These are phyloP conservation scores for Yarrowia deformans DNA, from an alignment of 805 yeast genomes.

Conservation along the genomic window DNA sequence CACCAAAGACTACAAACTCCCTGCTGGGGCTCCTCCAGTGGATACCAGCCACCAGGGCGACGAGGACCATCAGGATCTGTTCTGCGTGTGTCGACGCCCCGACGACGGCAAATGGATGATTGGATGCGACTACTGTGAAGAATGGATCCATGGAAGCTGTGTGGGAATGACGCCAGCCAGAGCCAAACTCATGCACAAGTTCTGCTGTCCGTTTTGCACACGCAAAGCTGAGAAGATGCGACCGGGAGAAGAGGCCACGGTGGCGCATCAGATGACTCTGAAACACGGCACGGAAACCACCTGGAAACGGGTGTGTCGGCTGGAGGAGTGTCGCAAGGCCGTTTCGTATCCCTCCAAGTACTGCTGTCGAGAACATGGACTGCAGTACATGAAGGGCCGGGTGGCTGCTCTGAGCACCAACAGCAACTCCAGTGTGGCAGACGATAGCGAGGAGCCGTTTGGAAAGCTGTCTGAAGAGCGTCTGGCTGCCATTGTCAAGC, in stretches of 20 bases:
- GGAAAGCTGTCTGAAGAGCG: slow-evolving; percentile 40
- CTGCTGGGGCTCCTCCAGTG: slow-evolving; percentile 11
- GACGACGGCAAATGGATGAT: slow-evolving; percentile 87
- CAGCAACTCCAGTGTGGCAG: slow-evolving; percentile 14
- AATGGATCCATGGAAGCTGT: slow-evolving; percentile 90
- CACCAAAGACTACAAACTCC: slow-evolving; percentile 10
- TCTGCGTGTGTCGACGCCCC: slow-evolving; percentile 77
- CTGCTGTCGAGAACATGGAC: slow-evolving; percentile 78
- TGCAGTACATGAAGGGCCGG: slow-evolving; percentile 47
- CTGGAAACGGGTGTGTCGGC: slow-evolving; percentile 81
- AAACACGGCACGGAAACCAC: slow-evolving; percentile 51
- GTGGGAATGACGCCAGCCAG: slow-evolving; percentile 62
- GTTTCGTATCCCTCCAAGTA: slow-evolving; percentile 65
- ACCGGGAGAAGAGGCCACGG: slow-evolving; percentile 8
- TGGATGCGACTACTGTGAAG: slow-evolving; percentile 95
- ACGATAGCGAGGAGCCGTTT: slow-evolving; percentile 25
- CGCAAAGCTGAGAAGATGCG: slow-evolving; percentile 16
- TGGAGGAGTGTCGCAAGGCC: slow-evolving; percentile 63
- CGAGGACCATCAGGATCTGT: slow-evolving; percentile 51
- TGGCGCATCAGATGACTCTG: slow-evolving; percentile 16
- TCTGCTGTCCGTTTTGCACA: slow-evolving; percentile 74
- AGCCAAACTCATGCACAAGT: slow-evolving; percentile 65
- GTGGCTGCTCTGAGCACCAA: slow-evolving; percentile 30
- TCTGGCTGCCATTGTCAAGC: slow-evolving; percentile 40
- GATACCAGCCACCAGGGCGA: slow-evolving; percentile 53